These are phyloP conservation scores for Zygosaccharomyces kombuchaensis DNA, from an alignment of 805 yeast species.

Conservation along the genomic window DNA sequence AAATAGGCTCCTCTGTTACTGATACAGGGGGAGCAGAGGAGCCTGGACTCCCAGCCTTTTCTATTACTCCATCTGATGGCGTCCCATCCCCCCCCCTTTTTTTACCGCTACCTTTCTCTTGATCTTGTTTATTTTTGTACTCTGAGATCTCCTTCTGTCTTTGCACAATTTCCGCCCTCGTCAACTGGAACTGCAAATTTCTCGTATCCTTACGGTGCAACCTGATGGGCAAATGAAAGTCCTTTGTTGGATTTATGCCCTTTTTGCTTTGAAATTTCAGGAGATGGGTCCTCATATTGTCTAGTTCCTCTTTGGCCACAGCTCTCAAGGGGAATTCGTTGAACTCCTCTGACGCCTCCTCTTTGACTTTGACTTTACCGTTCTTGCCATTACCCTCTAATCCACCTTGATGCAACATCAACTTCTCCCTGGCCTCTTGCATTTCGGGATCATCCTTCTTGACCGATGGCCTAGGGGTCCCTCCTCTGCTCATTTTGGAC, in stretches of 20 bases:
- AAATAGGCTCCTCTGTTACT: not conserved
- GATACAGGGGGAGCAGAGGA: conserved; percentile 6
- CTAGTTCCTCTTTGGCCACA: conserved; percentile 65
- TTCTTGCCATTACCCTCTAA: conserved; percentile 8
- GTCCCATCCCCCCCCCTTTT: conserved; percentile 10
- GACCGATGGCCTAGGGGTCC: conserved; percentile 21
- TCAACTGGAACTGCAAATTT: conserved; percentile 79
- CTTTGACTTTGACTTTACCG: conserved; percentile 17
- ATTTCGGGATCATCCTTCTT: conserved; percentile 35
- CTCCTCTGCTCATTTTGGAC: conserved; percentile 24
- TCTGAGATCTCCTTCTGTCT: conserved; percentile 48
- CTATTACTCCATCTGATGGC: conserved; percentile 17
- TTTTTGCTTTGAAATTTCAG: conserved; percentile 73
- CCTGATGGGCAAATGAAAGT: conserved; percentile 78
- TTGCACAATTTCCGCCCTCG: conserved; percentile 69
- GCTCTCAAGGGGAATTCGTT: conserved; percentile 53
- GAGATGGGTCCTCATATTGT: conserved; percentile 72
- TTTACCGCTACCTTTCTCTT: conserved; percentile 31
- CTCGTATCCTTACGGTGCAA: conserved; percentile 92
- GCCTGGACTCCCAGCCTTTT: conserved; percentile 10
- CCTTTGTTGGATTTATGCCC: conserved; percentile 63
- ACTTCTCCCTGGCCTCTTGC: conserved; percentile 25
- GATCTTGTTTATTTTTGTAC: conserved; percentile 34
- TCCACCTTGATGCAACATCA: conserved; percentile 19
- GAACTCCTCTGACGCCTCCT: conserved; percentile 31